Evolutionary conservation across 2,329 filamentous ascomycete species (phyloP), one percentile per base, ranked within the genome.

Genomic region (Aureobasidium lini): DNA sequence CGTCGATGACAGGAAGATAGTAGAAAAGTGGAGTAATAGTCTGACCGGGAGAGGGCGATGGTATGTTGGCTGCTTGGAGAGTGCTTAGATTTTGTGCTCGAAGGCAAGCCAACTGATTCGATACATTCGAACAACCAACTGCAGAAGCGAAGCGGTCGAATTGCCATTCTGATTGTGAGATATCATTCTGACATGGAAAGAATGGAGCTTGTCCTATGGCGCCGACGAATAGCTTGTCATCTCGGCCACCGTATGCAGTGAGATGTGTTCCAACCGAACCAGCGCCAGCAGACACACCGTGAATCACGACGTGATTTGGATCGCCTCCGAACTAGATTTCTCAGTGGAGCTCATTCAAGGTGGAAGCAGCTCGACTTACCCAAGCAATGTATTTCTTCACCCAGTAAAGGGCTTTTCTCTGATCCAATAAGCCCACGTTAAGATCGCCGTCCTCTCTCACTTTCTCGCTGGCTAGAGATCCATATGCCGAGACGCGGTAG

Each of bases 391-490:
- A 65, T n/a, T 50, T 50, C 31, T 50, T 71, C 0, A 80, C 68
- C 81, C 81, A 83, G 67, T 81, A 75, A 0, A 82, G 65, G 0
- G 47, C 79, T 9, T 76, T 64, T 1, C 81, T 74, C 64, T 84
- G 81, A 64, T 85, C 81, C 4, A 76, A 71, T 6, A 84, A 67
- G 1, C 79, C 81, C 1, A 80, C 65, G 60, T 84, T 84, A 46
- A 73, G 68, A 61, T 62, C 43, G 11, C 47, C 47, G 29, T 50
- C 34, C 10, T 8, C 72, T 40, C 59, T 56, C 1, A 69, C 54
- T 7, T 67, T 69, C 6, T 68, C 66, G 15, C 71, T 71, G 10
- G 69, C 68, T 0, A 72, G 69, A 60, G 75, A 77, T 4, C 75
- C 74, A 58, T 77, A 75, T 57, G 76, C 71, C 57, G 71, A 73